phyloP scores from a whole-genome alignment of 106 monocot species.

The Xerophyta viscosa region DNA sequence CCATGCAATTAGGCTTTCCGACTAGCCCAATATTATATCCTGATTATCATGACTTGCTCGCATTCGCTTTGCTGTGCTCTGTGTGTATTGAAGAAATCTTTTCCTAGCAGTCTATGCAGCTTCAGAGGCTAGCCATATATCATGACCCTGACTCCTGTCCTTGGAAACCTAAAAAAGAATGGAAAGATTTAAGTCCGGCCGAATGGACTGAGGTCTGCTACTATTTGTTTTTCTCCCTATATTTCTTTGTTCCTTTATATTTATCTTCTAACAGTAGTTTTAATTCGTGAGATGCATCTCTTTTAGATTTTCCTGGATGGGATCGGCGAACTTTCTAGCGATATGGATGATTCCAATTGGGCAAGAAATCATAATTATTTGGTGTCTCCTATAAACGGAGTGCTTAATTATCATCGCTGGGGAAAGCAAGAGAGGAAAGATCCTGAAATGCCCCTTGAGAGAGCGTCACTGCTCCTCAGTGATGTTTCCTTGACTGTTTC shows the following conservation, averaged over 20 bases:
- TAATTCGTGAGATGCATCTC: too few relatives aligned
- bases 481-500: slow-evolving; percentile 80
- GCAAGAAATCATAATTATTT: slow-evolving; percentile 54
- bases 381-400: slow-evolving; percentile 92
- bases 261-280: too few relatives aligned
- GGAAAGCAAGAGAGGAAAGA: slow-evolving; percentile 80
- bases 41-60: too few relatives aligned
- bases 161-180: slow-evolving; percentile 66
- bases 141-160: slow-evolving; percentile 82
- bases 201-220: slow-evolving; percentile 85
- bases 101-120: slow-evolving; percentile 64
- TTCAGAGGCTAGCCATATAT: slow-evolving; percentile 77
- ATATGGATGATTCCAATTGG: slow-evolving; percentile 30
- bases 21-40: too few relatives aligned
- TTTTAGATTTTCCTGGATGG: slow-evolving; percentile 88
- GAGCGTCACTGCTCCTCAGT: slow-evolving; percentile 68
- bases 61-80: too few relatives aligned
- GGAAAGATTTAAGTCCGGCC: slow-evolving; percentile 72
- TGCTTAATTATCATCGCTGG: slow-evolving; percentile 85
- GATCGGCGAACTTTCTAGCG: slow-evolving; percentile 37
- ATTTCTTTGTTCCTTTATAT: background rate
- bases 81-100: too few relatives aligned
- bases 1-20: too few relatives aligned
- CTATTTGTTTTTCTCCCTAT: background rate
- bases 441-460: slow-evolving; percentile 67